Conservation (phyloP, 495 filamentous ascomycete species). For the Trichocladium uniseriatum region DNA sequence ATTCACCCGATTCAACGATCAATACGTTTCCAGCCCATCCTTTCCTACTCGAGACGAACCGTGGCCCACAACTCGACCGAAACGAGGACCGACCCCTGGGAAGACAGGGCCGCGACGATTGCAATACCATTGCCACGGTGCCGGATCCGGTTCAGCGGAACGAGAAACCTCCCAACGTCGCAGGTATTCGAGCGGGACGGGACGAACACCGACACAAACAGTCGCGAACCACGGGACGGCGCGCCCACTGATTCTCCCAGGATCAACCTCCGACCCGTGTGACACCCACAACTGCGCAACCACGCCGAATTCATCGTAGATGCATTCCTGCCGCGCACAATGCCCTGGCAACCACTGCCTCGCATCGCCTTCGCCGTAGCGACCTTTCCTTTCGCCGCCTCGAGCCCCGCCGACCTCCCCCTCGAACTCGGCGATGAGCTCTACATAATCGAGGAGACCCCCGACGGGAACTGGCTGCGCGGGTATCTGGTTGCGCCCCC, state of each 20-base stretch:
- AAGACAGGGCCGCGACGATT: too few relatives aligned
- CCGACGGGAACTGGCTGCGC: constrained; percentile 79
- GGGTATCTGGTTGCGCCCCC: constrained; percentile 94
- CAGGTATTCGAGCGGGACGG: neutral
- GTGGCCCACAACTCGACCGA: too few relatives aligned
- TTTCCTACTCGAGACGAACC: too few relatives aligned
- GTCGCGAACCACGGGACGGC: too few relatives aligned
- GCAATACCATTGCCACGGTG: too few relatives aligned
- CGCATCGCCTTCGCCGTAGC: constrained; percentile 97
- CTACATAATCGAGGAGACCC: constrained; percentile 94
- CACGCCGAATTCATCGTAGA: constrained; percentile 10
- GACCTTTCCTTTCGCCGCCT: constrained; percentile 81
- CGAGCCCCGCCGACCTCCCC: constrained; percentile 83
- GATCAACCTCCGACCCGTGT: neutral
- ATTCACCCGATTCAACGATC: too few relatives aligned
- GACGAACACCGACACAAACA: too few relatives aligned
- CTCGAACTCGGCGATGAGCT: constrained; percentile 95
- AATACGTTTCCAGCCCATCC: too few relatives aligned
- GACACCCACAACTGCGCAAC: neutral
- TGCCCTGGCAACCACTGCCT: constrained; percentile 96
- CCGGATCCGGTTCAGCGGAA: neutral
- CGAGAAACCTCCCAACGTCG: neutral
- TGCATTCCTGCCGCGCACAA: constrained; percentile 36
- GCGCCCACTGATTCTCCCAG: neutral
- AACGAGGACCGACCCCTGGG: too few relatives aligned